Evolutionary conservation across 108 stramenopile genomes (phyloP).

Genomic region (Chaetoceros tenuissimus): DNA sequence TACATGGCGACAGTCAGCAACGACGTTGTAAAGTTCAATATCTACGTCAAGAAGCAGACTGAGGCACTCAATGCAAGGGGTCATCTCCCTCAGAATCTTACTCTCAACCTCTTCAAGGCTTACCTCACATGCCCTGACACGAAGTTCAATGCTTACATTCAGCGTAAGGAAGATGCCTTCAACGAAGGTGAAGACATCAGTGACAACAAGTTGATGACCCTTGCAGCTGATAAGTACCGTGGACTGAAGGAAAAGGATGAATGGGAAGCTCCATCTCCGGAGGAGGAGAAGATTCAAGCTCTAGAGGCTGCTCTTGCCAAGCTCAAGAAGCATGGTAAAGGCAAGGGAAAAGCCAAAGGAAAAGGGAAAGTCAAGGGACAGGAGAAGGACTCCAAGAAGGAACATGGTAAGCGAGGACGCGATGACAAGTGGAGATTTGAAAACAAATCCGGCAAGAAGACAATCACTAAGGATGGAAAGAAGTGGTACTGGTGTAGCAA

Average conservation of each 20-base stretch:
- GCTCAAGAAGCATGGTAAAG: neutral
- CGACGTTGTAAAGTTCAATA: constrained; percentile 26
- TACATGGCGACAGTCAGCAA: constrained; percentile 11
- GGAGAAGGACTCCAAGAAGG: no score
- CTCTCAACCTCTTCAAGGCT: constrained; percentile 29
- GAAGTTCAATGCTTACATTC: constrained; percentile 11
- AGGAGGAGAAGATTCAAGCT: neutral
- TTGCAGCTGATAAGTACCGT: constrained; percentile 1
- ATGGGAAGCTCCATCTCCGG: constrained; percentile 4
- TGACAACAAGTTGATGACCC: constrained; percentile 1
- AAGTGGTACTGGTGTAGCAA: constrained; percentile 5
- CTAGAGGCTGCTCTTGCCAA: no score
- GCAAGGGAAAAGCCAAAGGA: no score
- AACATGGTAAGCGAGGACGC: no score
- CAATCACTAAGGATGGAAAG: no score
- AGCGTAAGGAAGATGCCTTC: neutral
- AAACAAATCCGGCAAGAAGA: no score
- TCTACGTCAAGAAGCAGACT: constrained; percentile 7
- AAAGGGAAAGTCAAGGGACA: no score
- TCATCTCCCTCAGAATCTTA: constrained; percentile 4
- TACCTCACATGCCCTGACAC: no score
- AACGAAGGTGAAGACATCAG: constrained; percentile 5
- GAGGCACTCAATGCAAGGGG: constrained; percentile 12
- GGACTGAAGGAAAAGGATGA: neutral
- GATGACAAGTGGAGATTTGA: no score